phyloP scores from a whole-genome alignment of 1,284 basidiomycete species.

The Ustilago esculenta region DNA sequence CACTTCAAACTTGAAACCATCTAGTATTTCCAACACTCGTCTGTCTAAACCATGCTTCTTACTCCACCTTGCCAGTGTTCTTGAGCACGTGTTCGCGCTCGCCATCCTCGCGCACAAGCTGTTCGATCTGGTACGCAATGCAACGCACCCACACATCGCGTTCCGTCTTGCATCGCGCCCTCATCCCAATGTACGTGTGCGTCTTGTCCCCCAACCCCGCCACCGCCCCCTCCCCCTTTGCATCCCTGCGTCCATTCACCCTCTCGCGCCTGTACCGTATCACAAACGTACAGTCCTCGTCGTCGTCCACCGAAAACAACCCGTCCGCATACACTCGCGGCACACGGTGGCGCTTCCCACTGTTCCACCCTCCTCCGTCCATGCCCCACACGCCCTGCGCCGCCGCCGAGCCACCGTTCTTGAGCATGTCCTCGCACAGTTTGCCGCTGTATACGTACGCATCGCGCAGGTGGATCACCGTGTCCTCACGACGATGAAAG shows the following conservation, averaged over 20 bases:
- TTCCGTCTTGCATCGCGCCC: slow-evolving; percentile 80
- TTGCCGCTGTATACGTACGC: slow-evolving; percentile 65
- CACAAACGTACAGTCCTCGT: slow-evolving; percentile 66
- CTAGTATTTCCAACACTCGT: too few species aligned
- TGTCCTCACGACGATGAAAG: slow-evolving; percentile 59
- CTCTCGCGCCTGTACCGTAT: slow-evolving; percentile 58
- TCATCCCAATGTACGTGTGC: slow-evolving; percentile 75
- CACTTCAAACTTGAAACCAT: too few species aligned
- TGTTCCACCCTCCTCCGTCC: slow-evolving; percentile 46
- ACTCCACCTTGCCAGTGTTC: slow-evolving; percentile 46
- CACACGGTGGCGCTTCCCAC: slow-evolving; percentile 43
- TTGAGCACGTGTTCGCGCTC: slow-evolving; percentile 63
- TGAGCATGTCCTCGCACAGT: slow-evolving; percentile 53
- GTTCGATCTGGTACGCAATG: slow-evolving; percentile 82
- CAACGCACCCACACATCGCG: slow-evolving; percentile 89
- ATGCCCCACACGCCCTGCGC: slow-evolving; percentile 43
- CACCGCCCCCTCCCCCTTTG: slow-evolving; percentile 1
- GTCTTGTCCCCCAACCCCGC: slow-evolving; percentile 71
- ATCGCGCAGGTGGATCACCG: slow-evolving; percentile 62
- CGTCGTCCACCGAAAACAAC: slow-evolving; percentile 58
- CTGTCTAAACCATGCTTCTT: too few species aligned
- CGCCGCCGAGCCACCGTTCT: slow-evolving; percentile 49
- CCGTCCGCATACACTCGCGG: slow-evolving; percentile 65
- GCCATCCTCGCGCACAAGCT: slow-evolving; percentile 68
- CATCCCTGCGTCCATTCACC: too few species aligned